Evolutionary conservation across 345 rosid genomes (phyloP), one percentile per base, ranked within the genome.

Genomic region (Eucalyptus shirleyi): DNA sequence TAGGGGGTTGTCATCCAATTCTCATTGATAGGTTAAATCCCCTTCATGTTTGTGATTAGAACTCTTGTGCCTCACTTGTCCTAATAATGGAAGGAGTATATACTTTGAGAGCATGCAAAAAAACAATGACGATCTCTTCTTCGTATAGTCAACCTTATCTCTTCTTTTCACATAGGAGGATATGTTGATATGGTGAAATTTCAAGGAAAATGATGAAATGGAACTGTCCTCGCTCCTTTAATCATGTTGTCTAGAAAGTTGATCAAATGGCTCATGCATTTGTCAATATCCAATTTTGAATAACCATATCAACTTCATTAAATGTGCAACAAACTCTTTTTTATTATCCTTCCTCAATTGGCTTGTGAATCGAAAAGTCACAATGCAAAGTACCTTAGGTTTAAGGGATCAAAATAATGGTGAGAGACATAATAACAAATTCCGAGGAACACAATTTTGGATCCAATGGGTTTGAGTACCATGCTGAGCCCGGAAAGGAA

Each of bases 321-420:
- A n/a, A 65, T 8, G 21, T n/a, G 19, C 21, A n/a, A 8, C 2
- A 17, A n/a, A 2, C 2, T 7, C 15, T 65, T 62, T 62, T 9
- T 16, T 3, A 8, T 15, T 1, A 15, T 65, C 21, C 3, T 30
- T 4, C 3, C 2, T n/a, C 21, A n/a, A n/a, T n/a, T 7, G 3
- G 6, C 37, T n/a, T 2, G 3, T n/a, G 37, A n/a, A 1, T 7
- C 0, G 11, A 30, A 65, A 17, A 65, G 11, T 9, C 10, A 65
- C 5, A 0, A 7, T 7, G 5, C 19, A n/a, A 65, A 8, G 2
- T n/a, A 9, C 4, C 21, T 4, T 1, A 2, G 0, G 3, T n/a
- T 21, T 14, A 2, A 10, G 0, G 5, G 15, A 4, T 11, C 4
- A 40, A 11, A 6, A 37, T 10, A 21, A 11, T 5, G 5, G 26